phyloP scores from a whole-genome alignment of 1,284 basidiomycete species.

The Boletus semigastroideus region DNA sequence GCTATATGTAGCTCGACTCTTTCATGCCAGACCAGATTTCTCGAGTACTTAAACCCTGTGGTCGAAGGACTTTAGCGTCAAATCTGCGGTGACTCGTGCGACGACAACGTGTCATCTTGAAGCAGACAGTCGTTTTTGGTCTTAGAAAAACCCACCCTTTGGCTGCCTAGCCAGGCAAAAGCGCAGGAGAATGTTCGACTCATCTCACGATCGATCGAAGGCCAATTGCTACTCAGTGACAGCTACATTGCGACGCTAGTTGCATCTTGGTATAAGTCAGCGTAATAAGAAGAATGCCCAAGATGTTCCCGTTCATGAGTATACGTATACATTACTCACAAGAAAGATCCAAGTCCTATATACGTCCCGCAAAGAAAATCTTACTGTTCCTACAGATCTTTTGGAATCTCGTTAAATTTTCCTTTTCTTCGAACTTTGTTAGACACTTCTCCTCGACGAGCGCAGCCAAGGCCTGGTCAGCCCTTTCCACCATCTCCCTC shows the following conservation, averaged over 20 bases:
- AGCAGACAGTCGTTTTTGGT: too few species aligned
- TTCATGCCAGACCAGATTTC: neutral
- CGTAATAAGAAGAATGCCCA: neutral
- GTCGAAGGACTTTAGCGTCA: neutral
- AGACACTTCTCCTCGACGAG: constrained; percentile 27
- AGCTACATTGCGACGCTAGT: too few species aligned
- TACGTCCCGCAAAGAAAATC: constrained; percentile 16
- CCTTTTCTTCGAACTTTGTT: constrained; percentile 21
- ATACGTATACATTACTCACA: neutral
- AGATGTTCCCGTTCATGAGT: neutral
- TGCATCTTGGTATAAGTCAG: too few species aligned
- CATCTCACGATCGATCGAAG: too few species aligned
- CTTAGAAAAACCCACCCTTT: too few species aligned
- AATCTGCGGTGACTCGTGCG: too few species aligned
- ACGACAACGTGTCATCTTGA: too few species aligned
- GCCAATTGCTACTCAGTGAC: too few species aligned
- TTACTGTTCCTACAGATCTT: constrained; percentile 19
- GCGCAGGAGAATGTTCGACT: too few species aligned
- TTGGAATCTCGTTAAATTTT: constrained; percentile 25
- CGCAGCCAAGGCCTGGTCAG: constrained; percentile 16
- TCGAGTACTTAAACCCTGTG: neutral
- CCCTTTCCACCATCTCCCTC: constrained; percentile 17
- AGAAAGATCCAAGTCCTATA: constrained; percentile 10
- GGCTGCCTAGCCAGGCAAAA: too few species aligned
- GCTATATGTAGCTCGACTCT: constrained; percentile 4